phyloP scores from a whole-genome alignment of 1,139 yeast genomes.

The Nakaseomyces nivariensis region DNA sequence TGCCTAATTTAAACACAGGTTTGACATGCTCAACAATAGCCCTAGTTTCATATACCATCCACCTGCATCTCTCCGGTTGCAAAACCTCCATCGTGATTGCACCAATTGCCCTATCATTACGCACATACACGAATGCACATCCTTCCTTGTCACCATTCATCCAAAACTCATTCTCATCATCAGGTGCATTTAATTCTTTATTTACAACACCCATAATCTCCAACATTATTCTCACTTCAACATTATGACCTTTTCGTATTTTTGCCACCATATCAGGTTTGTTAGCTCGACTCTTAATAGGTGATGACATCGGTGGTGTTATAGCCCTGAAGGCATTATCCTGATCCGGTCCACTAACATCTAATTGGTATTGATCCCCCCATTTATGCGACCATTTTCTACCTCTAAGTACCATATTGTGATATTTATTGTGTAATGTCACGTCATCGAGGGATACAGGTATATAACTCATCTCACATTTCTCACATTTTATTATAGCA shows the following conservation, averaged over 20 bases:
- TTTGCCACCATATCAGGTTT: slow-evolving; percentile 15
- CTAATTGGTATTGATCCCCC: slow-evolving; percentile 15
- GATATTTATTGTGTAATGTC: slow-evolving; percentile 18
- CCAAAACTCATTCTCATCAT: slow-evolving; percentile 29
- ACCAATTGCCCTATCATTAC: slow-evolving; percentile 24
- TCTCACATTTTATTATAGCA: slow-evolving; percentile 15
- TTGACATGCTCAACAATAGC: slow-evolving; percentile 19
- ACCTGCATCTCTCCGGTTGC: slow-evolving; percentile 17
- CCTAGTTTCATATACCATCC: slow-evolving; percentile 26
- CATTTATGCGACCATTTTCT: slow-evolving; percentile 24
- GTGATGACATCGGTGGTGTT: slow-evolving; percentile 13
- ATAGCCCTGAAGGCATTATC: slow-evolving; percentile 3
- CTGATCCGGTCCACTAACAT: background rate
- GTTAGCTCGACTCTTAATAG: background rate
- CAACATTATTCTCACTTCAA: slow-evolving; percentile 23
- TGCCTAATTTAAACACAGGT: slow-evolving; percentile 24
- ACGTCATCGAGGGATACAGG: slow-evolving; percentile 14
- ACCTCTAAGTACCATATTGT: slow-evolving; percentile 23
- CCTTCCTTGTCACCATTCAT: slow-evolving; percentile 10
- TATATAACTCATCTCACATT: slow-evolving; percentile 26
- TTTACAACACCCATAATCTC: slow-evolving; percentile 25
- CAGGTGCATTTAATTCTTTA: slow-evolving; percentile 27
- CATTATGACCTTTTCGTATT: slow-evolving; percentile 14
- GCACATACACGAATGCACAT: slow-evolving; percentile 26
- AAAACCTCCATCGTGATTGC: slow-evolving; percentile 23